Evolutionary conservation across 2,329 filamentous ascomycete genomes (phyloP).

Genomic region (Penicillium frequentans): DNA sequence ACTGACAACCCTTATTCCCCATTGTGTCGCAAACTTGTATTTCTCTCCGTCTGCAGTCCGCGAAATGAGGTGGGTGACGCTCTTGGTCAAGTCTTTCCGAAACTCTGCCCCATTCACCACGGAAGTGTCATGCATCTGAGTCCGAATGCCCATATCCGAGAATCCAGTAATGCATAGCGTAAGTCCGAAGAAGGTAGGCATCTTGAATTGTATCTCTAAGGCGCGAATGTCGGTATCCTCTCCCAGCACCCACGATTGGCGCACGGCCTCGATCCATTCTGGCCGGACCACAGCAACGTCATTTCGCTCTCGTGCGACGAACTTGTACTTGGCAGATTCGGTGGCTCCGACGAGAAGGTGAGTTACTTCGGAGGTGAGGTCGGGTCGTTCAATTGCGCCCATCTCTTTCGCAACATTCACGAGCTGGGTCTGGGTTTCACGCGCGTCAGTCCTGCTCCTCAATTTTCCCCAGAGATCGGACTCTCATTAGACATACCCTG

Average conservation of each 20-base stretch:
- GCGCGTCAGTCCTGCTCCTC: constrained; percentile 7
- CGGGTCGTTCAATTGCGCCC: constrained; percentile 82
- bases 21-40: constrained; percentile 81
- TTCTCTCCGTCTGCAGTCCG: constrained; percentile 79
- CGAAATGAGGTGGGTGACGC: constrained; percentile 85
- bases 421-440: constrained; percentile 37
- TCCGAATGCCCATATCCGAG: constrained; percentile 65
- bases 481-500: constrained; percentile 57
- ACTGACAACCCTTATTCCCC: constrained; percentile 77
- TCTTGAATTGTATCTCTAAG: constrained; percentile 61
- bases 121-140: constrained; percentile 68
- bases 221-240: constrained; percentile 69
- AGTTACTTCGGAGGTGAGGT: constrained; percentile 93
- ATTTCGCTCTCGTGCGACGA: constrained; percentile 83
- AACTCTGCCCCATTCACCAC: constrained; percentile 75
- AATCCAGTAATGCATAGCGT: constrained; percentile 71
- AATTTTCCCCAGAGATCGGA: not conserved
- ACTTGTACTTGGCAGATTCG: constrained; percentile 90
- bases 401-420: constrained; percentile 65
- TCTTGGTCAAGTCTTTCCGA: constrained; percentile 80
- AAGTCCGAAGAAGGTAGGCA: constrained; percentile 52
- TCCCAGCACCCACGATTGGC: constrained; percentile 76
- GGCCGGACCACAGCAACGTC: constrained; percentile 81
- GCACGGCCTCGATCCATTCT: constrained; percentile 81
- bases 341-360: constrained; percentile 90